Base-by-base conservation (phyloP, 257 asterid genomes). In the Coffea canephora region DNA sequence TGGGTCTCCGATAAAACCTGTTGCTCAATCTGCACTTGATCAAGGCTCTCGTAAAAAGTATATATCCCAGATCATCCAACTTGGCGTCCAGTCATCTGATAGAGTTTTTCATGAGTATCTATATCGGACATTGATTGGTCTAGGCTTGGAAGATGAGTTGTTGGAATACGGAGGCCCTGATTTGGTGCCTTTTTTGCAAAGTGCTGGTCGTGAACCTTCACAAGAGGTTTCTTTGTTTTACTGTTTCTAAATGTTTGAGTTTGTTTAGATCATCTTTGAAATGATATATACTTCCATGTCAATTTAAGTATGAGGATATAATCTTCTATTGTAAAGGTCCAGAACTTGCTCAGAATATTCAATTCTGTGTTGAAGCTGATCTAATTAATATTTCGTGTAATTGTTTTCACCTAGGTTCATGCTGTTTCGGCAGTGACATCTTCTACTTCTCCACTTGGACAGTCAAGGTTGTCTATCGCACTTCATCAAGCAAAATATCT, bases 101-200 rank as follows among this genome's bases (percentile, higher is more conserved):
- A 90, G 89, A 91, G 70, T 88, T 74, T 96, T 96, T 81, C 98
- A 94, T 16, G 97, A 94, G 81, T 90, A 90, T 83, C 81, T 96
- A 77, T 96, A 96, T 87, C 89, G 91, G 49, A 91, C 93, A 55
- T 81, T 96, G 82, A 92, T 96, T 62, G 96, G 89, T 72, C 82
- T 92, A 69, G 97, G 98, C 80, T 96, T 96, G 75, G 97, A 96
- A 84, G 96, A 92, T 83, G 99, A 96, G 82, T 85, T 96, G 54
- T 80, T 96, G 84, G 99, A 94, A 87, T 92, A 88, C 74, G 98
- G 98, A 36, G 99, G 98, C 45, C 95, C 97, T 23, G 99, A 94
- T 83, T 85, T 96, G 94, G 97, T 96, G 76, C 97, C 88, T 75
- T 96, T 94, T 90, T 86, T 96, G 88, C 98, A 91, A 89, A 92